Evolutionary conservation across 2,329 filamentous ascomycete species (phyloP), one percentile per base, ranked within the genome.

Genomic region (Raffaelea ambrosiae): DNA sequence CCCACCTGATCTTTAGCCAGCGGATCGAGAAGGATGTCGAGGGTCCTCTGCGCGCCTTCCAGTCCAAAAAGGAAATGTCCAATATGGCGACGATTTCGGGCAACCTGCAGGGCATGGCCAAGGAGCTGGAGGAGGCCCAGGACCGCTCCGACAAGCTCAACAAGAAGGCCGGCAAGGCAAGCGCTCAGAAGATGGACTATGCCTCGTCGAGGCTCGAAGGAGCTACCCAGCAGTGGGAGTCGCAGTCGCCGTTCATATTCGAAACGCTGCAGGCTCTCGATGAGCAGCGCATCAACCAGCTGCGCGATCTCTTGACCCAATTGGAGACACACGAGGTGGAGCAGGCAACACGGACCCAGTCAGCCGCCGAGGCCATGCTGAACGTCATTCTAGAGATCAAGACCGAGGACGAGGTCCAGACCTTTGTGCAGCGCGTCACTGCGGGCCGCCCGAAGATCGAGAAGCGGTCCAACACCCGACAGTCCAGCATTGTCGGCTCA

Each of bases 291-390:
- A 72, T 94, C 55, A 95, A 96, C 64, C 85, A 94, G 60, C 73
- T 98, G 50, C 85, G 91, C 52, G 91, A 97, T 65, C 79, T 87
- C 38, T 76, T 98, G 51, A 97, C 93, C 1, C 90, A 96, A 60
- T 86, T 91, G 58, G 84, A 95, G 65, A 98, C 93, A 0, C 85
- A 95, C 61, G 91, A 97, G 63, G 79, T 88, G 23, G 93, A 98
- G 61, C 81, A 87, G 56, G 81, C 91, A 16, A 86, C 95, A 63
- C 79, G 85, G 49, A 83, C 77, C 51, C 81, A 88, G 53, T 71
- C 80, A 50, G 81, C 83, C 13, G 83, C 88, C 22, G 89, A 93
- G 62, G 81, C 83, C 51, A 88, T 88, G 22, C 70, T 98, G 49
- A 88, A 88, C 55, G 76, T 83, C 9, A 74, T 97, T 56, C 73